These are phyloP conservation scores for Castanopsis chinensis DNA, from an alignment of 306 rosid genomes.

Conservation along the genomic window DNA sequence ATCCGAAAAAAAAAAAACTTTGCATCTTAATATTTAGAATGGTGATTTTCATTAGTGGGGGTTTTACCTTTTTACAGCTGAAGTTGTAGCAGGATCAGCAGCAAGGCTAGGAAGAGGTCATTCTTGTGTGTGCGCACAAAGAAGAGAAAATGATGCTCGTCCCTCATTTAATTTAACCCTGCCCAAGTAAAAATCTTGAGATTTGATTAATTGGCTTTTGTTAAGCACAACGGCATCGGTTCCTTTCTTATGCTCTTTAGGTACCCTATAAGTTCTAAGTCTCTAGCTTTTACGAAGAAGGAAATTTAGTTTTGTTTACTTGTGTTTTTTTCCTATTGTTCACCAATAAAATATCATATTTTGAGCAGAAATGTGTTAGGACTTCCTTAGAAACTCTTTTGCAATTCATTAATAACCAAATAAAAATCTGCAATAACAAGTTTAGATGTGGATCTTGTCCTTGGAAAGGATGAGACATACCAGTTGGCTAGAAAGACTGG, in stretches of 20 bases:
- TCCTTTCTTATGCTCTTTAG: conserved; percentile 3
- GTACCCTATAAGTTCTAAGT: not conserved
- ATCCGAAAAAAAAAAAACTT: not conserved
- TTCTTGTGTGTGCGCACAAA: conserved; percentile 91
- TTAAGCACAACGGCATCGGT: not conserved
- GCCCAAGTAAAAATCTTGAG: conserved; percentile 52
- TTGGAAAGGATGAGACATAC: too few relatives aligned
- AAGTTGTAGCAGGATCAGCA: conserved; percentile 94
- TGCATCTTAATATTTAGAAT: conserved; percentile 13
- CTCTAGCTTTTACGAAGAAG: not conserved
- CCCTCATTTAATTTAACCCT: conserved; percentile 83
- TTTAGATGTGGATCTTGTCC: too few relatives aligned
- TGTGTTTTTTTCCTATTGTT: too few relatives aligned
- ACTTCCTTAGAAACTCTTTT: too few relatives aligned
- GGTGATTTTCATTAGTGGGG: conserved; percentile 18
- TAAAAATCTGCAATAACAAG: too few relatives aligned
- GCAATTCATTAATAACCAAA: too few relatives aligned
- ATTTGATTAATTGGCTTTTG: conserved; percentile 4
- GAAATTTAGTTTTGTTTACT: not conserved
- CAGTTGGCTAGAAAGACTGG: too few relatives aligned
- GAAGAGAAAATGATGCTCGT: conserved; percentile 91
- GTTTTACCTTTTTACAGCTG: conserved; percentile 67
- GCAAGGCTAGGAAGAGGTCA: conserved; percentile 98
- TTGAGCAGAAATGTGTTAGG: too few relatives aligned
- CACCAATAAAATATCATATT: too few relatives aligned